Evolutionary conservation across 1,284 basidiomycete genomes (phyloP).

Genomic region (Ustilago hordei): DNA sequence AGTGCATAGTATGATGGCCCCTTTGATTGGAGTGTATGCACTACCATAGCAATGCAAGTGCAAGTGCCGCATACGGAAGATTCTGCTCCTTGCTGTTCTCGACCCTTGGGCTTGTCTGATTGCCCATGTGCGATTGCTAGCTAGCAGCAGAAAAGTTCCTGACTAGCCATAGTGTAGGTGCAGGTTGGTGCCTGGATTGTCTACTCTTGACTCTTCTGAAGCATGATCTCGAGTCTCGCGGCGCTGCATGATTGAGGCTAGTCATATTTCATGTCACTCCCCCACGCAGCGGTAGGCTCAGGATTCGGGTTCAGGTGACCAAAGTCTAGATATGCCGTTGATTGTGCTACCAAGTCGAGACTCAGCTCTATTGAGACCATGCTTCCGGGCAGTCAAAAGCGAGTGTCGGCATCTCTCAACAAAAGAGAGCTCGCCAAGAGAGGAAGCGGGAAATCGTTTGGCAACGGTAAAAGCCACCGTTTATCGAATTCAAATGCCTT

Average conservation of each 20-base stretch:
- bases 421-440: neutral
- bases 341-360: neutral
- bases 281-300: neutral
- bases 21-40: neutral
- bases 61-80: constrained; percentile 1
- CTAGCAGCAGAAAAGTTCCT: neutral
- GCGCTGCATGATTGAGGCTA: neutral
- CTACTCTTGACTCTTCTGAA: neutral
- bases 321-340: neutral
- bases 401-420: constrained; percentile 3
- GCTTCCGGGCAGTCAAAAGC: constrained; percentile 7
- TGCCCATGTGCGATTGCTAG: neutral
- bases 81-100: neutral
- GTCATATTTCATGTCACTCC: constrained; percentile 6
- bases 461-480: neutral
- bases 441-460: constrained; percentile 8
- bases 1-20: neutral
- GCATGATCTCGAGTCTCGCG: neutral
- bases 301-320: neutral
- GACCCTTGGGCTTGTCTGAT: neutral
- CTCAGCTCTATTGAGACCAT: neutral
- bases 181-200: constrained; percentile 2
- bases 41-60: neutral
- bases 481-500: constrained; percentile 5
- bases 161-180: neutral